phyloP scores from a whole-genome alignment of 208 protist species.

The Leptomonas seymouri region DNA sequence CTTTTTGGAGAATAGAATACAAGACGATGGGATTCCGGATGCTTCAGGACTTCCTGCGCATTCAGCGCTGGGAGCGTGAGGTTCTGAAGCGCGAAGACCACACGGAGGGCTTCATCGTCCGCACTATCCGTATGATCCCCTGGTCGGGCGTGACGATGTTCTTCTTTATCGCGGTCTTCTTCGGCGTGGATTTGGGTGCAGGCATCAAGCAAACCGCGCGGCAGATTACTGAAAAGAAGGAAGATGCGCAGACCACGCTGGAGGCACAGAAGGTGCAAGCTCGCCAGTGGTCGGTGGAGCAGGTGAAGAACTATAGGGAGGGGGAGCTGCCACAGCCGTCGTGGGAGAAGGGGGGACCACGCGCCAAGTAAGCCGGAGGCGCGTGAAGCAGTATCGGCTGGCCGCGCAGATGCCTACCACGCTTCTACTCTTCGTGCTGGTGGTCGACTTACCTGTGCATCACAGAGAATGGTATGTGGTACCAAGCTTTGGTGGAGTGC shows the following conservation, averaged over 20 bases:
- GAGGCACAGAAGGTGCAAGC: constrained; percentile 71
- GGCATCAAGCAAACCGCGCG: constrained; percentile 77
- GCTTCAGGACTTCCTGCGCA: constrained; percentile 65
- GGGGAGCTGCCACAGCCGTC: constrained; percentile 78
- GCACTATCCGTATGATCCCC: constrained; percentile 62
- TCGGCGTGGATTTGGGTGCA: constrained; percentile 79
- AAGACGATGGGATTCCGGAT: constrained; percentile 47
- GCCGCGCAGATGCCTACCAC: too few species aligned
- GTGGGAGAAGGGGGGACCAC: constrained; percentile 65
- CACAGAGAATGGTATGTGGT: too few species aligned
- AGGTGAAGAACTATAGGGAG: constrained; percentile 65
- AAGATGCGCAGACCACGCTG: constrained; percentile 60
- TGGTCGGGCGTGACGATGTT: constrained; percentile 84
- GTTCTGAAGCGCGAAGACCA: constrained; percentile 56
- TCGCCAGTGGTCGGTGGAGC: constrained; percentile 81
- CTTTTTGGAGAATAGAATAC: not conserved
- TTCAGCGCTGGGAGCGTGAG: constrained; percentile 79
- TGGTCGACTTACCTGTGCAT: too few species aligned
- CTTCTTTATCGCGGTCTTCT: constrained; percentile 86
- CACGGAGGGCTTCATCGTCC: constrained; percentile 48
- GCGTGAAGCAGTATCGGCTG: too few species aligned
- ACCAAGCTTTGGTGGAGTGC: too few species aligned
- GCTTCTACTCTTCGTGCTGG: too few species aligned
- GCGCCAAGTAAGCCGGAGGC: constrained; percentile 25
- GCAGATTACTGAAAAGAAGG: constrained; percentile 80